Conservation (phyloP, 441 rosid genomes). For the Pelargonium fulgidum region DNA sequence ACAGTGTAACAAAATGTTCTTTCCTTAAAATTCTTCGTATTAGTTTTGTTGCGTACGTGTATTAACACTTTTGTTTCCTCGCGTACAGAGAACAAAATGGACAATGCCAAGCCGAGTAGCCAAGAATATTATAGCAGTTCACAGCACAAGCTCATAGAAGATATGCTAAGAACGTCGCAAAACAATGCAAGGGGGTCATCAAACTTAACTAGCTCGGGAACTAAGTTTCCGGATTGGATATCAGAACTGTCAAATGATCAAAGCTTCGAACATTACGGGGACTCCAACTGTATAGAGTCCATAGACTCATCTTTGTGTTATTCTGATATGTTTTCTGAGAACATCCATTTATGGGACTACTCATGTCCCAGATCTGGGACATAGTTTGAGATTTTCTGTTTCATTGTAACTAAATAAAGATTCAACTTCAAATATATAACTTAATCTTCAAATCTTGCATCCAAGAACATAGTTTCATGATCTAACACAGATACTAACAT, state of each 20-base stretch:
- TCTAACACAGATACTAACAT: no score
- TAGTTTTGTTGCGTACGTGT: background rate
- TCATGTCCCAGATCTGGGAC: constrained; percentile 48
- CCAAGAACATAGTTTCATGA: no score
- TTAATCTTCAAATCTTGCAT: no score
- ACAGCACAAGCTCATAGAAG: constrained; percentile 18
- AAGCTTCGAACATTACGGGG: constrained; percentile 22
- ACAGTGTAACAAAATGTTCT: constrained; percentile 7
- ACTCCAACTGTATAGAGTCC: constrained; percentile 19
- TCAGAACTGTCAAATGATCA: constrained; percentile 30
- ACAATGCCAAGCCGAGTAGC: constrained; percentile 15
- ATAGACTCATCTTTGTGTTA: constrained; percentile 21
- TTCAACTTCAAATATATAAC: background rate
- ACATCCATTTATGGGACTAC: constrained; percentile 29
- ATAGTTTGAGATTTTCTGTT: constrained; percentile 22
- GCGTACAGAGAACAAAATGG: constrained; percentile 16
- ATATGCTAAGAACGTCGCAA: constrained; percentile 16
- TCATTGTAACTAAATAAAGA: background rate
- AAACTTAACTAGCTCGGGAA: constrained; percentile 26
- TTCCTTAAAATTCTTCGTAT: background rate
- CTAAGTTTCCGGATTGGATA: constrained; percentile 47
- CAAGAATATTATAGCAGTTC: constrained; percentile 17
- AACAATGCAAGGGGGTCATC: constrained; percentile 20
- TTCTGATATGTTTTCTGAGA: constrained; percentile 31
- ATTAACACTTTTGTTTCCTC: background rate